Base-by-base conservation (phyloP, 805 yeast species). In the Candida arabinofermentans region DNA sequence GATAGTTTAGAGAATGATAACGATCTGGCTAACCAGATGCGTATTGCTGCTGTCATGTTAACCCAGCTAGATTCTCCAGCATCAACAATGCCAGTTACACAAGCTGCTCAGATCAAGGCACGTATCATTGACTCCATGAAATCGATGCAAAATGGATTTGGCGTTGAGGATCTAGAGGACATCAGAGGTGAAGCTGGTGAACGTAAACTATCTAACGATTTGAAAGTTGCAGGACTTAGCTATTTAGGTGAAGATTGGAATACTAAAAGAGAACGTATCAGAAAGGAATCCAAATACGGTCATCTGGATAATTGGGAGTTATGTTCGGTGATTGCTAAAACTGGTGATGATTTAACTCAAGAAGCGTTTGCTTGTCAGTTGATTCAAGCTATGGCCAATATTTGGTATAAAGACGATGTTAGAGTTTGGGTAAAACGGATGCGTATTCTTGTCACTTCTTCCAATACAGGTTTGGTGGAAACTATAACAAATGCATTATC, bases 311-410 rank as follows among this genome's bases (percentile, higher is more conserved):
- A 88, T 59, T 93, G 99, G 99, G 97, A 93, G 48, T 62, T 93
- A 30, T 88, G 91, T 50, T 90, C 97, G 1, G 96, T 91, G 2
- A 93, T 93, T 58, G 96, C 95, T 10, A 93, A 93, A 58, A 91
- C 96, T 24, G 99, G 99, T 27, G 91, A 86, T 55, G 99, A 93
- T 65, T 63, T 93, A 39, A 85, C 96, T 19, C 99, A 93, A 60
- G 99, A 93, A 62, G 96, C 99, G 0, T 89, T 93, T 70, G 99
- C 99, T 0, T 89, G 96, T 48, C 99, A 93, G 61, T 62, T 93
- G 34, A 91, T 93, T 39, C 83, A 85, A 46, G 83, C 95, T 19
- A 86, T 91, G 66, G 81, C 95, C 1, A 79, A 79, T 38, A 79
- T 88, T 34, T 93, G 98, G 98, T 75, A 77, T 36, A 74, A 70